Conservation (phyloP, 1,284 basidiomycete genomes). For the Polyporus tsugae region DNA sequence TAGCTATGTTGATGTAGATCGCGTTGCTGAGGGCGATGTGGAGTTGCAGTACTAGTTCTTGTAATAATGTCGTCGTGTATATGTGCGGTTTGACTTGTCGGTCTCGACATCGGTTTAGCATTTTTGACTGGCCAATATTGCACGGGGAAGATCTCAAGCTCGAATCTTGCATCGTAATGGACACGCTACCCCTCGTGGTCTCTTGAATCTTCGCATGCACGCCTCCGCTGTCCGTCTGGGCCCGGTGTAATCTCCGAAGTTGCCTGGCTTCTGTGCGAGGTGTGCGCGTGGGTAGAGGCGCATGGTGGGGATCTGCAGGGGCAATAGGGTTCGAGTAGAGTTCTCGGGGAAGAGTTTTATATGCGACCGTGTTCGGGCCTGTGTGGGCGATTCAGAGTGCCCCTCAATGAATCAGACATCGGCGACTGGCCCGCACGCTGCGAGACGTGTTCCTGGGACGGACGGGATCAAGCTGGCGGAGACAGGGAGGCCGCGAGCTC, state of each 20-base stretch:
- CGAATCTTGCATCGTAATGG: conserved; percentile 15
- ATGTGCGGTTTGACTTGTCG: conserved; percentile 19
- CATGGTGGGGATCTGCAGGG: conserved; percentile 26
- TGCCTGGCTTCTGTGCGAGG: conserved; percentile 13
- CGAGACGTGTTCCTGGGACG: conserved; percentile 11
- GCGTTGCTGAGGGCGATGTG: conserved; percentile 87
- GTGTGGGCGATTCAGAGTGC: conserved; percentile 10
- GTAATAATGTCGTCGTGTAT: conserved; percentile 35
- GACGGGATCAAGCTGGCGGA: background rate
- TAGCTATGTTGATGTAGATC: conserved; percentile 89
- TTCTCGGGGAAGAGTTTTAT: conserved; percentile 15
- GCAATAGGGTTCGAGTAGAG: conserved; percentile 16
- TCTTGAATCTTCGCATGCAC: background rate
- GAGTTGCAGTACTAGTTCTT: conserved; percentile 74
- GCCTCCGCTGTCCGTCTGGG: conserved; percentile 6
- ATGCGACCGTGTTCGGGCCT: conserved; percentile 18
- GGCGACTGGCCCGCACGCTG: conserved; percentile 10
- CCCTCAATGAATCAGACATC: conserved; percentile 24
- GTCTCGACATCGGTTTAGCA: background rate
- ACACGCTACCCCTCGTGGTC: conserved; percentile 20
- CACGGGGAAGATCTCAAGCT: background rate
- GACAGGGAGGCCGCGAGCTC: conserved; percentile 19
- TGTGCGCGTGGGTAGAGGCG: conserved; percentile 19
- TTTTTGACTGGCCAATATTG: background rate
- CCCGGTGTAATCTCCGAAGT: conserved; percentile 28